Evolutionary conservation across 2,329 filamentous ascomycete genomes (phyloP), one percentile per base, ranked within the genome.

Genomic region (Trichoderma atroviride): DNA sequence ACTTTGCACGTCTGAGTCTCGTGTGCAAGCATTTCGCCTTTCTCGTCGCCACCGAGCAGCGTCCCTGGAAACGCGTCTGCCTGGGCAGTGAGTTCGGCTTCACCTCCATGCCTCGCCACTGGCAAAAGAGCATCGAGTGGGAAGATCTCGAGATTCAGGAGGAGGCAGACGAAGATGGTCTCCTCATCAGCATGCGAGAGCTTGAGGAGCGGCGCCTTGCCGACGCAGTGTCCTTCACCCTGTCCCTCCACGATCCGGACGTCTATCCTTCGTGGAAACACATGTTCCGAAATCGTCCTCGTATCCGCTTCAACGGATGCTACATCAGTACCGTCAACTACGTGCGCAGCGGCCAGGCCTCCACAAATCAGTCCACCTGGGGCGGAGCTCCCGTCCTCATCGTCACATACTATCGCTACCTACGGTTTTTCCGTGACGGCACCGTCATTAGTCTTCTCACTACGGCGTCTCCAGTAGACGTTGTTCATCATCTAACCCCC

Each of bases 241-340:
- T 78, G 22, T 76, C 80, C 3, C 79, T 88, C 4, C 79, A 87
- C 78, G 84, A 27, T 58, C 79, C 80, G 1, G 76, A 77, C 4
- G 75, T 80, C 0, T 89, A 89, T 74, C 76, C 80, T 3, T 80
- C 86, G 2, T 91, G 88, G 87, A 82, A 87, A 75, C 80, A 83
- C 65, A 92, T 97, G 83, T 97, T 97, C 82, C 92, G 91, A 50
- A 83, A 84, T 5, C 91, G 94, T 16, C 95, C 96, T 2, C 90
- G 96, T 55, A 86, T 98, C 70, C 92, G 96, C 69, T 99, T 97
- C 84, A 96, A 96, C 75, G 96, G 96, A 31, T 92, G 93, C 80
- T 99, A 99, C 82, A 98, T 99, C 79, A 93, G 90, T 79, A 98
- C 95, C 0, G 94, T 97, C 70, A 98, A 98, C 82, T 99, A 99